Percentiles rank a stretch among this genome's conserved stretches.
These are phyloP conservation scores for Patellifolia procumbens DNA, from an alignment of 179 eudicot genomes.

Conservation along the genomic window DNA sequence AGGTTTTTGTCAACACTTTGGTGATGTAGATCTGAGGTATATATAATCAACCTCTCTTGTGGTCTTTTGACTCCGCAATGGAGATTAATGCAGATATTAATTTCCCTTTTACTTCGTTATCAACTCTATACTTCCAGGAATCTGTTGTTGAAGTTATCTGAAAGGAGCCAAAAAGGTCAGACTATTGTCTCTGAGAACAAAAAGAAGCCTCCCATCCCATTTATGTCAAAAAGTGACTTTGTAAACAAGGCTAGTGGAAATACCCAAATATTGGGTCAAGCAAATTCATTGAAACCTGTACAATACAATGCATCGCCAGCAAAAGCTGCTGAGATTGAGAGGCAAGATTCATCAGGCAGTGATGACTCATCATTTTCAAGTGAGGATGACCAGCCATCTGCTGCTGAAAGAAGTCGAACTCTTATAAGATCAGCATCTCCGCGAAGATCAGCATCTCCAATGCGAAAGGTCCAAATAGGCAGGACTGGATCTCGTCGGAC, in stretches of 20 bases:
- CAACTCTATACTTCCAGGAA: slow-evolving; percentile 44
- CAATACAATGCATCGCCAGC: slow-evolving; percentile 87
- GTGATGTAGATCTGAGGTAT: slow-evolving; percentile 62
- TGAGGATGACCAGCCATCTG: slow-evolving; percentile 66
- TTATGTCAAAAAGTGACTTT: slow-evolving; percentile 35
- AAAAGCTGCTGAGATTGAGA: slow-evolving; percentile 83
- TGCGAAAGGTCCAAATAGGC: slow-evolving; percentile 94
- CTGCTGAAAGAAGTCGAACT: slow-evolving; percentile 83
- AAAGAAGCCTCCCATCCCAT: slow-evolving; percentile 25
- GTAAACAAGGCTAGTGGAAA: slow-evolving; percentile 33
- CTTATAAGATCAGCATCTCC: slow-evolving; percentile 79
- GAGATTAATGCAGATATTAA: not conserved
- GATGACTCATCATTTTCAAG: slow-evolving; percentile 69
- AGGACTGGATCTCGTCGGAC: slow-evolving; percentile 82
- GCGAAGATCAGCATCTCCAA: slow-evolving; percentile 98
- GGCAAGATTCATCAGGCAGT: slow-evolving; percentile 64
- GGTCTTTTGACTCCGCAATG: not conserved
- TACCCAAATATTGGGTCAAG: slow-evolving; percentile 28
- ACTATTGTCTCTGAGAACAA: slow-evolving; percentile 28
- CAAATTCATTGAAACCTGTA: slow-evolving; percentile 42
- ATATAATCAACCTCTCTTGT: not conserved
- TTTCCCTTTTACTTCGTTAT: slow-evolving; percentile 13
- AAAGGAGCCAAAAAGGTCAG: slow-evolving; percentile 38
- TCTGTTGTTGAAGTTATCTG: slow-evolving; percentile 51
- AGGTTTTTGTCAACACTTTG: slow-evolving; percentile 65